Evolutionary conservation across 2,329 filamentous ascomycete species (phyloP), one percentile per base, ranked within the genome.

Genomic region (Ophiostoma piceae): DNA sequence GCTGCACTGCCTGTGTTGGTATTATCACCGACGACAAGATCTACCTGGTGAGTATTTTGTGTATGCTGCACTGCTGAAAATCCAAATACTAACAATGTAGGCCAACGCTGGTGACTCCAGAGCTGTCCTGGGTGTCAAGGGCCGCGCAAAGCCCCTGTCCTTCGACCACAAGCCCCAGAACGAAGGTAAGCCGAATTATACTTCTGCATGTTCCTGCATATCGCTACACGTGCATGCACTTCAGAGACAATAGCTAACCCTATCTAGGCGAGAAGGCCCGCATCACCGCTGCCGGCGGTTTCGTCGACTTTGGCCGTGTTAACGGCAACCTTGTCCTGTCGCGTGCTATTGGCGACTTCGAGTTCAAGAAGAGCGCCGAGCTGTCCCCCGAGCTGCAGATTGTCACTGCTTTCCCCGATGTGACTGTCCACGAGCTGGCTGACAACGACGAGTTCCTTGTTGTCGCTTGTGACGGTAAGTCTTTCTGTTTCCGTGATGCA

Each of bases 151-250:
- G 83, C 95, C 95, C 68, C 85, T 99, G 72, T 99, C 95, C n/a
- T 96, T 96, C 78, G 95, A 99, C 79, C 95, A 99, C 85, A 99
- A 99, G 83, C 95, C 95, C 60, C 94, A 97, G 80, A 97, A 98
- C 75, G 95, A 99, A 86, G 92, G 93, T 96, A 78, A 71, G 84
- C 70, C 39, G 26, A 60, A 22, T 5, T 43, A 43, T 11, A 14
- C 14, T 47, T 32, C 35, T 57, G 68, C 67, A 19, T 35, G 16
- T 32, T 22, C 35, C 8, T 35, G 35, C 35, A 35, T 35, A 35
- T 29, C 26, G 26, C 26, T 29, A 29, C 26, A 22, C 26, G 22
- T 67, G 29, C n/a, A 43, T n/a, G 26, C 16, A 11, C 26, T n/a
- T 29, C 2, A 5, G 26, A 14, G 62, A 68, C 74, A 68, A 76